Conservation (phyloP, 1,284 basidiomycete species). For the Ganoderma resinaceum region DNA sequence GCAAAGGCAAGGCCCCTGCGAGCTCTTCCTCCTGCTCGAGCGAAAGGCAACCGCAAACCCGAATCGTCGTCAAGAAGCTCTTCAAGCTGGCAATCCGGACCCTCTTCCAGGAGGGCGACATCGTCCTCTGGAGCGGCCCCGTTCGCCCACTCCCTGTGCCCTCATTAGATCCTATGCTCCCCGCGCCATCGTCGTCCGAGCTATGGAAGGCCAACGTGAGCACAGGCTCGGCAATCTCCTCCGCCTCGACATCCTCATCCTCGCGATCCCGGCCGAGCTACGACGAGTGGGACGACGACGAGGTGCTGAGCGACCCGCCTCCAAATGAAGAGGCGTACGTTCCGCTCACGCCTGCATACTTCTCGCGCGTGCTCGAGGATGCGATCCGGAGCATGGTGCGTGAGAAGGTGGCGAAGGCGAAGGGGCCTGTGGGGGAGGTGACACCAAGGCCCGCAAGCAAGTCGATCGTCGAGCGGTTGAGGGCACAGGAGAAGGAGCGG, state of each 20-base stretch:
- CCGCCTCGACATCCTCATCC: constrained; percentile 29
- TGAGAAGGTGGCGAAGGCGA: constrained; percentile 14
- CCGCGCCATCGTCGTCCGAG: constrained; percentile 12
- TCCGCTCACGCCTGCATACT: constrained; percentile 58
- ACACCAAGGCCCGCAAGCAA: constrained; percentile 8
- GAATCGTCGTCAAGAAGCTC: constrained; percentile 63
- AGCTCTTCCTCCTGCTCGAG: neutral
- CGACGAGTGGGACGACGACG: constrained; percentile 46
- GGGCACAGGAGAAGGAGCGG: constrained; percentile 17
- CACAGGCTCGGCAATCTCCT: constrained; percentile 38
- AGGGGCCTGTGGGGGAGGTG: neutral
- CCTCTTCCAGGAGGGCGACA: constrained; percentile 69
- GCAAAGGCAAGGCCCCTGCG: neutral
- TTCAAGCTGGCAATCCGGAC: constrained; percentile 68
- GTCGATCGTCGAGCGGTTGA: constrained; percentile 27
- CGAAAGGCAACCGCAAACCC: constrained; percentile 12
- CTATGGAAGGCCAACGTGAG: constrained; percentile 53
- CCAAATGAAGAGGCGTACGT: constrained; percentile 69
- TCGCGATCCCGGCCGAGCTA: constrained; percentile 20
- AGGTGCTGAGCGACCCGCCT: constrained; percentile 65
- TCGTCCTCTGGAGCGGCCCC: constrained; percentile 72
- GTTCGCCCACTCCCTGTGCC: constrained; percentile 38
- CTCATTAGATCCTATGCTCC: constrained; percentile 24
- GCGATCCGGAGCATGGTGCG: constrained; percentile 49
- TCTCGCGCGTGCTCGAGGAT: constrained; percentile 55